Conservation (phyloP, 805 yeast species). For the Millerago galiae region DNA sequence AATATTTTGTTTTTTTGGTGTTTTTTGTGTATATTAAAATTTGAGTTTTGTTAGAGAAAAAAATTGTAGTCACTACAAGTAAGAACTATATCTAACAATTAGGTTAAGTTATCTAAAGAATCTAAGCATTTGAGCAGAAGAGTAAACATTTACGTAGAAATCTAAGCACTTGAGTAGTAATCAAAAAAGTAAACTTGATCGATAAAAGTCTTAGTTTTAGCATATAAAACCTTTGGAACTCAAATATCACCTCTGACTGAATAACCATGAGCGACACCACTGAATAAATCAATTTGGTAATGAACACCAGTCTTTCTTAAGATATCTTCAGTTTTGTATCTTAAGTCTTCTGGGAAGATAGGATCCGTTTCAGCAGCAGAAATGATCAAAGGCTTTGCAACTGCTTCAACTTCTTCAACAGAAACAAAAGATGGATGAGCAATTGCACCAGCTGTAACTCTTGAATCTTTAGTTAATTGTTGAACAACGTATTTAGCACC, state of each 20-base stretch:
- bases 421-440: slow-evolving; percentile 81
- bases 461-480: slow-evolving; percentile 33
- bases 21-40: background rate
- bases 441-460: slow-evolving; percentile 56
- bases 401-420: slow-evolving; percentile 54
- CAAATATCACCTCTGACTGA: slow-evolving; percentile 70
- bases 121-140: too few species aligned
- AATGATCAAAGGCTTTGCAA: slow-evolving; percentile 51
- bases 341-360: slow-evolving; percentile 56
- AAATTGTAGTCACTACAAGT: too few species aligned
- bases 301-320: slow-evolving; percentile 46
- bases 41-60: background rate
- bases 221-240: slow-evolving; percentile 48
- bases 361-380: slow-evolving; percentile 70
- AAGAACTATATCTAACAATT: too few species aligned
- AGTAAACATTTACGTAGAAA: background rate
- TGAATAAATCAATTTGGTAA: slow-evolving; percentile 55
- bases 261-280: slow-evolving; percentile 71
- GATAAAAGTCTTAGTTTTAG: slow-evolving; percentile 56
- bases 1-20: slow-evolving; percentile 7
- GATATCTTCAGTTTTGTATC: slow-evolving; percentile 54
- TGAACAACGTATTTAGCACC: slow-evolving; percentile 71
- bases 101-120: too few species aligned
- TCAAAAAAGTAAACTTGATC: slow-evolving; percentile 30
- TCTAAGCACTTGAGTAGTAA: background rate